Conservation (phyloP, 148 eudicot genomes). For the Heliamphora exappendiculata region DNA sequence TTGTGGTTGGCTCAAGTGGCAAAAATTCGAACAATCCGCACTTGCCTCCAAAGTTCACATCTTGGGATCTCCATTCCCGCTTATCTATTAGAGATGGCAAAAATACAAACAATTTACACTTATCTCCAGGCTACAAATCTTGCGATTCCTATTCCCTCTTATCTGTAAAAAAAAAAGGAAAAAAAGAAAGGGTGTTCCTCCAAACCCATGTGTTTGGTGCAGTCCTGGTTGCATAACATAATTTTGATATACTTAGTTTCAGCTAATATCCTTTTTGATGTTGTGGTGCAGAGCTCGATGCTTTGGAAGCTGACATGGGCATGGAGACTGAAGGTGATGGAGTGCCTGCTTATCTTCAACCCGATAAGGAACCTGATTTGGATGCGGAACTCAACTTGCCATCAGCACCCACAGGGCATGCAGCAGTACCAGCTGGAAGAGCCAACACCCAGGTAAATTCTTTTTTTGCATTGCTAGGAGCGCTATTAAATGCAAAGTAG, state of each 20-base stretch:
- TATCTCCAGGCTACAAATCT: no score
- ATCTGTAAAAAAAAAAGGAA: no score
- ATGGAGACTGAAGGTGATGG: constrained; percentile 75
- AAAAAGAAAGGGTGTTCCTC: no score
- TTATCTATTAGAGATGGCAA: no score
- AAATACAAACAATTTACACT: no score
- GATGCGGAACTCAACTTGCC: constrained; percentile 80
- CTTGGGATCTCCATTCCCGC: no score
- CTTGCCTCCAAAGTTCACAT: no score
- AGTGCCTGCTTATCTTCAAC: constrained; percentile 90
- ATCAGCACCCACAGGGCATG: constrained; percentile 65
- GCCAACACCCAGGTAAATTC: constrained; percentile 52
- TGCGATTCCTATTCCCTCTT: no score
- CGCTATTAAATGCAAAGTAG: no score
- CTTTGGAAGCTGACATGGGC: constrained; percentile 83
- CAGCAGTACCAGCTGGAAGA: constrained; percentile 60
- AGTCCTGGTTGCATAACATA: neutral
- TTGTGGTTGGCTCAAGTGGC: no score
- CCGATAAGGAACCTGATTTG: constrained; percentile 66
- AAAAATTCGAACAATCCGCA: no score
- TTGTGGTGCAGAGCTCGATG: constrained; percentile 80
- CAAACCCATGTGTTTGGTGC: neutral
- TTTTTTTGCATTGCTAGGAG: neutral
- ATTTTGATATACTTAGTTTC: neutral
- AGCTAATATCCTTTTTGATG: neutral